Percentiles rank a stretch among this genome's conserved stretches.
phyloP scores from a whole-genome alignment of 2,329 filamentous ascomycete species.

The Chrysoporthe austroafricana region DNA sequence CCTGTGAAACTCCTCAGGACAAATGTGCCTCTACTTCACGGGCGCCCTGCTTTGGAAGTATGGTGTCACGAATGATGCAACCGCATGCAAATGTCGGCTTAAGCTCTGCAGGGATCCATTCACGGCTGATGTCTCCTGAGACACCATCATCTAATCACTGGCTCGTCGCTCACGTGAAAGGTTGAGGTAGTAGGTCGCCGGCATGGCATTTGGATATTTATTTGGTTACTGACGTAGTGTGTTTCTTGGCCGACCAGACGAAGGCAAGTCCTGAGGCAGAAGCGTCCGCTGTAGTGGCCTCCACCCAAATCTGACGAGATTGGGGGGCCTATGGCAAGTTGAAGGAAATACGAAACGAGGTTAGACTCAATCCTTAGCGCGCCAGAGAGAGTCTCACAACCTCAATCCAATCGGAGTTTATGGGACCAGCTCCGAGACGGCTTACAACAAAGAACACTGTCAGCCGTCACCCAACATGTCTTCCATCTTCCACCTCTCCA shows the following conservation, averaged over 20 bases:
- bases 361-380: constrained; percentile 25
- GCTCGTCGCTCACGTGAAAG: background rate
- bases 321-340: background rate
- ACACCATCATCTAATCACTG: background rate
- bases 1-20: too few relatives aligned
- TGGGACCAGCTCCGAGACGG: background rate
- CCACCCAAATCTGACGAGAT: background rate
- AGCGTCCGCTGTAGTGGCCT: background rate
- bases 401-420: constrained; percentile 5
- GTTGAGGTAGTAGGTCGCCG: background rate
- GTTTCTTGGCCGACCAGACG: background rate
- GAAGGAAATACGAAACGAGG: constrained; percentile 26
- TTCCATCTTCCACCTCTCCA: background rate
- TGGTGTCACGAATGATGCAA: too few relatives aligned
- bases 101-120: too few relatives aligned
- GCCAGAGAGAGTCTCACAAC: background rate
- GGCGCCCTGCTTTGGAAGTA: too few relatives aligned
- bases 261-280: background rate
- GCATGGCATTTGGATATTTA: too few relatives aligned
- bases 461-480: background rate
- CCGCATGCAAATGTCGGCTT: too few relatives aligned
- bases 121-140: background rate
- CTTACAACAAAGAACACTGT: background rate
- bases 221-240: too few relatives aligned
- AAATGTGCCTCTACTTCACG: too few relatives aligned